Percentiles rank a stretch among this genome's conserved stretches.
Evolutionary conservation across 2,329 filamentous ascomycete genomes (phyloP).

Genomic region (Paecilomyces formosus): DNA sequence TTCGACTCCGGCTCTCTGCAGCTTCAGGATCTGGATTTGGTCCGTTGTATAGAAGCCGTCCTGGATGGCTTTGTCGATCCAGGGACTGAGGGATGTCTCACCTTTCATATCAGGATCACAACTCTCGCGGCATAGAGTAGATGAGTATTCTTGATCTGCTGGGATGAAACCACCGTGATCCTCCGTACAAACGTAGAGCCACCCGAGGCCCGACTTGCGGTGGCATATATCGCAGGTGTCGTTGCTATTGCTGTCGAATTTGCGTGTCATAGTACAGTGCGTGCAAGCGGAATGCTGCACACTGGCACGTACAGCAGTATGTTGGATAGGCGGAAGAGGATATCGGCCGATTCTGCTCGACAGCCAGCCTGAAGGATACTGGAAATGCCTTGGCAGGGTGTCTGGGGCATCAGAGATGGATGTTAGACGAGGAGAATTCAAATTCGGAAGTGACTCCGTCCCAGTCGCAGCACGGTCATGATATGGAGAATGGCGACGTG

Average conservation of each 20-base stretch:
- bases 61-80: conserved; percentile 35
- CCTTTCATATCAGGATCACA: conserved; percentile 3
- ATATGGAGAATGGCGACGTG: background rate
- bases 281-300: conserved; percentile 45
- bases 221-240: conserved; percentile 54
- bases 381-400: background rate
- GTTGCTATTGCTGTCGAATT: conserved; percentile 44
- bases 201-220: conserved; percentile 53
- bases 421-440: background rate
- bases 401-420: background rate
- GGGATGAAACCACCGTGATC: conserved; percentile 47
- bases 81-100: conserved; percentile 24
- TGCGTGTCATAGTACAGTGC: conserved; percentile 60
- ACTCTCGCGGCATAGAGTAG: conserved; percentile 14
- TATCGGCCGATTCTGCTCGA: background rate
- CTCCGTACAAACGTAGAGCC: conserved; percentile 66
- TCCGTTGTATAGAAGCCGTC: conserved; percentile 35
- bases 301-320: background rate
- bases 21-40: conserved; percentile 33
- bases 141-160: conserved; percentile 24
- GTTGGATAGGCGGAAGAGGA: background rate
- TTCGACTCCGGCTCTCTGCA: conserved; percentile 30
- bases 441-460: background rate
- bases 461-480: background rate
- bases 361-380: background rate